Percentiles rank a stretch among this genome's conserved stretches.
Conservation (phyloP, 73 alveolate species). For the Paramecium primaurelia region DNA sequence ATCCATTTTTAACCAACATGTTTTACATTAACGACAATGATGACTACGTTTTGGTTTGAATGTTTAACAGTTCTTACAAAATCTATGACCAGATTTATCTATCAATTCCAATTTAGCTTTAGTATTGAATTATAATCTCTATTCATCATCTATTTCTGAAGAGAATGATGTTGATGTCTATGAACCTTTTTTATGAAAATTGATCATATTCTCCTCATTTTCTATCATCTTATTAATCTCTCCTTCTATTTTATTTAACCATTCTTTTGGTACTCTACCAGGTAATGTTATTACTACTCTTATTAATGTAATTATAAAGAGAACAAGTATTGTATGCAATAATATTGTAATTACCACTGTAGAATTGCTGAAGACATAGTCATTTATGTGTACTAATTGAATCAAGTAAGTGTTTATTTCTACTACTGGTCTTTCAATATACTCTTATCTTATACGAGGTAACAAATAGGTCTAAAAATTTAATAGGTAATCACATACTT, state of each 20-base stretch:
- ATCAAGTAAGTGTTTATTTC: not conserved
- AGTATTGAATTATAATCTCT: not conserved
- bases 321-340: not conserved
- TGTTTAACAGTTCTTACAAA: conserved; percentile 56
- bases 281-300: conserved; percentile 12
- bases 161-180: conserved; percentile 29
- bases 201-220: conserved; percentile 16
- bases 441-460: not conserved
- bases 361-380: not conserved
- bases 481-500: not conserved
- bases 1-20: conserved; percentile 73
- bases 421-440: not conserved
- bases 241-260: not conserved
- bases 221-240: not conserved
- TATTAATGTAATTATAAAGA: not conserved
- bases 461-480: not conserved
- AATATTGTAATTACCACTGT: not conserved
- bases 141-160: conserved; percentile 36
- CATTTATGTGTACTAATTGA: conserved; percentile 27
- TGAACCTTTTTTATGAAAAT: not conserved
- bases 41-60: conserved; percentile 65
- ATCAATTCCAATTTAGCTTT: conserved; percentile 23
- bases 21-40: conserved; percentile 77
- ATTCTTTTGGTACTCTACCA: not conserved
- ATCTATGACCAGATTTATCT: conserved; percentile 24